phyloP scores from a whole-genome alignment of 441 rosid species.

The Pelargonium citronellum region DNA sequence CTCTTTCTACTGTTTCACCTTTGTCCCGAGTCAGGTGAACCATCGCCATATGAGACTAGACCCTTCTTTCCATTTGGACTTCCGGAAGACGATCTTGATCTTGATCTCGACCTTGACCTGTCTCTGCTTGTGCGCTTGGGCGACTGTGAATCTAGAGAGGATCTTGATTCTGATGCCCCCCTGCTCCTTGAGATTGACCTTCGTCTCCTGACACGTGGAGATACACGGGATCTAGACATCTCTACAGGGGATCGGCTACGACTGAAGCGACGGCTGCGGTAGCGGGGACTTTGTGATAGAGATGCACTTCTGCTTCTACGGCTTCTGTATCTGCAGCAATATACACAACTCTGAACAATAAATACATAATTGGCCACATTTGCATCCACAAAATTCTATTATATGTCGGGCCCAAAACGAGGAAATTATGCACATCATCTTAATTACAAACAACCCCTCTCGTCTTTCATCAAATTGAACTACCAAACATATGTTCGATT shows the following conservation, averaged over 20 bases:
- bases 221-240: conserved; percentile 32
- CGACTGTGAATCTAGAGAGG: conserved; percentile 51
- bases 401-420: too few species aligned
- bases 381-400: not conserved
- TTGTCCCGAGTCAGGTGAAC: conserved; percentile 45
- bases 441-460: too few species aligned
- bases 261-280: conserved; percentile 43
- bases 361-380: not conserved
- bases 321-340: conserved; percentile 49
- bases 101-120: conserved; percentile 41
- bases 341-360: not conserved
- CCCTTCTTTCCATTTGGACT: conserved; percentile 48
- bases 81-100: conserved; percentile 36
- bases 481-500: not conserved
- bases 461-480: too few species aligned
- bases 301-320: conserved; percentile 74
- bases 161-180: conserved; percentile 53
- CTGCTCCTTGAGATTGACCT: conserved; percentile 50
- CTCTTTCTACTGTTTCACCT: too few species aligned
- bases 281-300: conserved; percentile 52
- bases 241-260: conserved; percentile 59
- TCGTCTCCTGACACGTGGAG: conserved; percentile 37
- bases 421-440: too few species aligned
- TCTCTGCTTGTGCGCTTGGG: conserved; percentile 47
- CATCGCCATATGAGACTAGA: conserved; percentile 76